A percentile compares a stretch with the other conserved stretches of the same genome.
phyloP scores from a whole-genome alignment of 371 early-diverging fungal species.

The Rhizopus stolonifer region DNA sequence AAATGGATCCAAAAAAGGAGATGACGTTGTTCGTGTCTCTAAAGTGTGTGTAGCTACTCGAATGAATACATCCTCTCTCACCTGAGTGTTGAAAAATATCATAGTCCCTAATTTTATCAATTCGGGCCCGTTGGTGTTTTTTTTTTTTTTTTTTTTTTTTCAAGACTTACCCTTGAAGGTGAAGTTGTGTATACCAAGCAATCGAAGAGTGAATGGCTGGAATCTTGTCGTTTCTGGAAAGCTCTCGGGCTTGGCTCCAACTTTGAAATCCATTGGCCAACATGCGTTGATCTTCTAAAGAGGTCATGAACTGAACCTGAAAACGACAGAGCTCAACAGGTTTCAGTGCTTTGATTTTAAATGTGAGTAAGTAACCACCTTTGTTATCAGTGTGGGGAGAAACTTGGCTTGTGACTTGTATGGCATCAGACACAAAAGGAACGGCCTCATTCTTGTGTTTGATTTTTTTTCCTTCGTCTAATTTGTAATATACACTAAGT shows the following conservation, averaged over 20 bases:
- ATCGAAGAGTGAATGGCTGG: conserved; percentile 37
- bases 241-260: conserved; percentile 54
- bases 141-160: no score
- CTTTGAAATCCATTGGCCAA: conserved; percentile 62
- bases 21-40: conserved; percentile 42
- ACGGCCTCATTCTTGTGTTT: conserved; percentile 21
- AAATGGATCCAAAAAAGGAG: conserved; percentile 53
- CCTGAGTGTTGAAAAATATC: conserved; percentile 55
- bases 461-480: conserved; percentile 11
- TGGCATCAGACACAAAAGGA: conserved; percentile 18
- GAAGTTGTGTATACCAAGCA: conserved; percentile 43
- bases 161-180: conserved; percentile 46
- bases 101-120: conserved; percentile 39
- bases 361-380: conserved; percentile 18
- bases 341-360: conserved; percentile 28
- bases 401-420: conserved; percentile 17
- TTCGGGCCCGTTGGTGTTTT: neutral
- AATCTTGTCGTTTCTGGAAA: conserved; percentile 31
- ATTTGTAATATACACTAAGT: conserved; percentile 25
- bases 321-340: conserved; percentile 30
- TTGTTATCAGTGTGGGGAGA: conserved; percentile 17
- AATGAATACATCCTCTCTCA: conserved; percentile 53
- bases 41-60: conserved; percentile 55
- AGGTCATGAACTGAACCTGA: conserved; percentile 28
- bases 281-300: conserved; percentile 37